A percentile compares a stretch with the other conserved stretches of the same genome.
Conservation (phyloP, 768 basidiomycete species). For the Termitomyces heimii region DNA sequence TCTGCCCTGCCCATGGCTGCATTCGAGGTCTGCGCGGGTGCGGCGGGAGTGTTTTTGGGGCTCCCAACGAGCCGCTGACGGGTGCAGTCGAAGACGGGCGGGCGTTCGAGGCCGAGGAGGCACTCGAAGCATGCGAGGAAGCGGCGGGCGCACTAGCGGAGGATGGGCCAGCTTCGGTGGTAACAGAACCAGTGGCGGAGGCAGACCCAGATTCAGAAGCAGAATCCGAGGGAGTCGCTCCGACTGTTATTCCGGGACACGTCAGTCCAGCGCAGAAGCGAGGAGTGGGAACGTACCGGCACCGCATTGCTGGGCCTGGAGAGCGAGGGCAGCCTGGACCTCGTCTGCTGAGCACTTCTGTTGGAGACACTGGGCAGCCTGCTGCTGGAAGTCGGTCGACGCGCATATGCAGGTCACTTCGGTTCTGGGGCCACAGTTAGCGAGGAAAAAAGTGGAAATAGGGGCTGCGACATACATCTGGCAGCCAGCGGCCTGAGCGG, state of each 20-base stretch:
- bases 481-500: background rate
- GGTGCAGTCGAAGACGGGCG: background rate
- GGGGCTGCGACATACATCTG: background rate
- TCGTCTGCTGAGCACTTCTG: background rate
- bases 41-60: background rate
- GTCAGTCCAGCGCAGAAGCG: background rate
- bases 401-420: conserved; percentile 10
- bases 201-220: background rate
- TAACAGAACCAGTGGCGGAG: background rate
- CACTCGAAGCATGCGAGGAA: background rate
- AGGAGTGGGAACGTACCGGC: background rate
- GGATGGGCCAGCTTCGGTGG: background rate
- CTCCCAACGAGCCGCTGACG: background rate
- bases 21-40: background rate
- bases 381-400: conserved; percentile 12
- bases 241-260: background rate
- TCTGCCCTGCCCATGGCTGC: background rate
- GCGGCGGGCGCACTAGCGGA: background rate
- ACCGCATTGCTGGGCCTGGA: background rate
- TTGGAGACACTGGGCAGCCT: conserved; percentile 12
- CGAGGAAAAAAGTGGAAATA: too few species aligned
- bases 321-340: conserved; percentile 1
- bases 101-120: background rate
- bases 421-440: too few species aligned
- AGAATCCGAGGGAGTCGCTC: background rate